Evolutionary conservation across 805 yeast species (phyloP).

Genomic region (Cyberlindnera galapagoensis): DNA sequence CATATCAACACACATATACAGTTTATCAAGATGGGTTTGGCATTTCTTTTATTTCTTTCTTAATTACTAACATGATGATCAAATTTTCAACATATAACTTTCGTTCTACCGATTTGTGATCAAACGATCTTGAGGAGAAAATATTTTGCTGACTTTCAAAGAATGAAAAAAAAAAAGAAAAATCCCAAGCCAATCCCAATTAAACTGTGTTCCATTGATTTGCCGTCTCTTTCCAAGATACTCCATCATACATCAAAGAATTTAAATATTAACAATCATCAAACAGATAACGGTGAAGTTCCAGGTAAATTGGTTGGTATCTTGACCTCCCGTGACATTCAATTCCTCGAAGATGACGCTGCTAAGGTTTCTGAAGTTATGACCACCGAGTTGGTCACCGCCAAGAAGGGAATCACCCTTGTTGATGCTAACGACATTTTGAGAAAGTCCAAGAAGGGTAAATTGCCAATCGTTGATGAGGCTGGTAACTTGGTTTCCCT

Average conservation of each 20-base stretch:
- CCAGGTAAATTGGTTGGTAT: slow-evolving; percentile 93
- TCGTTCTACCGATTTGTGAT: slow-evolving; percentile 99
- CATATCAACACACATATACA: no score
- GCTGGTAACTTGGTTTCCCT: slow-evolving; percentile 74
- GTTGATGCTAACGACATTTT: slow-evolving; percentile 85
- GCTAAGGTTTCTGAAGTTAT: slow-evolving; percentile 68
- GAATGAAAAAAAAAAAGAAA: background rate
- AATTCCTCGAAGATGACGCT: slow-evolving; percentile 75
- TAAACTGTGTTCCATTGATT: no score
- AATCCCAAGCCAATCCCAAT: no score
- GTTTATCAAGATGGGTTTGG: no score
- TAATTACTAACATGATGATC: slow-evolving; percentile 45
- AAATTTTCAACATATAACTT: slow-evolving; percentile 59
- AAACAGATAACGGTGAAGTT: slow-evolving; percentile 70
- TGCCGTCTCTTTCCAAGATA: no score
- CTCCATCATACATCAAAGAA: background rate
- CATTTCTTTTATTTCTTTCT: background rate
- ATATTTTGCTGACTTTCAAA: slow-evolving; percentile 32
- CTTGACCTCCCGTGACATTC: slow-evolving; percentile 94
- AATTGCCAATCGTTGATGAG: slow-evolving; percentile 85
- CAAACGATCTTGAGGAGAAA: slow-evolving; percentile 95
- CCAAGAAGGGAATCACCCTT: slow-evolving; percentile 73
- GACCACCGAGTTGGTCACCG: slow-evolving; percentile 87
- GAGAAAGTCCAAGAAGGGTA: slow-evolving; percentile 93
- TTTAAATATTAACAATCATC: slow-evolving; percentile 14